Evolutionary conservation across 768 basidiomycete species (phyloP).

Genomic region (Podaxis mareebaensis): DNA sequence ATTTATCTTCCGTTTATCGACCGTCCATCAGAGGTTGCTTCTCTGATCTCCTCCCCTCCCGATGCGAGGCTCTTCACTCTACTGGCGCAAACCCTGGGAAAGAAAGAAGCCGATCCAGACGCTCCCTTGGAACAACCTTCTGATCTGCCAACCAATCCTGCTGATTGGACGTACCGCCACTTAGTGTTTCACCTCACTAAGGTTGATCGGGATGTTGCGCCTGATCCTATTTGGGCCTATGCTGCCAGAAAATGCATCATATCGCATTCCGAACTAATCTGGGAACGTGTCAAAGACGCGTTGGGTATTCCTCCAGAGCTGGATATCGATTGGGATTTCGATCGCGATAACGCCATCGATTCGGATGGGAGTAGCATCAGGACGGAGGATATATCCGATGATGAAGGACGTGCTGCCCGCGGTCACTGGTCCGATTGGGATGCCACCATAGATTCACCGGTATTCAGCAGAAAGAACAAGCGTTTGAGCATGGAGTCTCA

Average conservation of each 20-base stretch:
- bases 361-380: slow-evolving; percentile 22
- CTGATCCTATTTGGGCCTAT: slow-evolving; percentile 75
- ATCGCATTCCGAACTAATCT: slow-evolving; percentile 79
- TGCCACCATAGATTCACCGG: slow-evolving; percentile 44
- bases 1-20: slow-evolving; percentile 87
- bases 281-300: slow-evolving; percentile 88
- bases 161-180: slow-evolving; percentile 71
- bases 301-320: slow-evolving; percentile 87
- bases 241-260: slow-evolving; percentile 76
- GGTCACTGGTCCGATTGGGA: slow-evolving; percentile 51
- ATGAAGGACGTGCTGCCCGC: slow-evolving; percentile 36
- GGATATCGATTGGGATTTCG: slow-evolving; percentile 55
- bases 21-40: slow-evolving; percentile 71
- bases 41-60: slow-evolving; percentile 64
- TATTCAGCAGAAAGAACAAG: slow-evolving; percentile 26
- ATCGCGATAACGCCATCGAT: slow-evolving; percentile 2
- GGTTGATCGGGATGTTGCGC: slow-evolving; percentile 58
- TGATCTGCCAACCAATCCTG: slow-evolving; percentile 53
- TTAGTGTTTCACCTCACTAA: slow-evolving; percentile 69
- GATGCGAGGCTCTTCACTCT: slow-evolving; percentile 73
- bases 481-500: slow-evolving; percentile 24
- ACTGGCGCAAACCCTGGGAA: slow-evolving; percentile 68
- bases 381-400: slow-evolving; percentile 43
- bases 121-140: slow-evolving; percentile 15
- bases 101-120: slow-evolving; percentile 15